phyloP scores from a whole-genome alignment of 1,284 basidiomycete genomes.

The Ustilago cynodontis region DNA sequence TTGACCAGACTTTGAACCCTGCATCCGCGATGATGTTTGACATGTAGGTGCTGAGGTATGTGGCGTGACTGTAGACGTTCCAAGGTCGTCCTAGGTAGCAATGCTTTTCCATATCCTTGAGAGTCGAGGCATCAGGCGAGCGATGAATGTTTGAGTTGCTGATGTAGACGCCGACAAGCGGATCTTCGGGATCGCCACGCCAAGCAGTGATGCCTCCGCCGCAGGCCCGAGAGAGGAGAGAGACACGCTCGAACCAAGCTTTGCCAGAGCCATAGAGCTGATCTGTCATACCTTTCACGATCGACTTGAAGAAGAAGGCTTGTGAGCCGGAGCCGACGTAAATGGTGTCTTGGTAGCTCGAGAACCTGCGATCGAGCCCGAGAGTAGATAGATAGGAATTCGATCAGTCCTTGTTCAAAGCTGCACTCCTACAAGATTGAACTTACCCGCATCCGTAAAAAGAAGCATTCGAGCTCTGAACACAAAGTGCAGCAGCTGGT shows the following conservation, averaged over 20 bases:
- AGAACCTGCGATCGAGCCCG: conserved; percentile 2
- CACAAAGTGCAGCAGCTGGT: conserved; percentile 38
- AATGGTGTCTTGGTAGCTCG: conserved; percentile 43
- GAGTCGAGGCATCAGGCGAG: conserved; percentile 18
- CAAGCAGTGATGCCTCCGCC: conserved; percentile 45
- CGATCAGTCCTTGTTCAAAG: background rate
- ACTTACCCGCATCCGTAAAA: conserved; percentile 35
- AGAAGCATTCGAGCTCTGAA: conserved; percentile 22
- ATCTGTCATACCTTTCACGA: conserved; percentile 44
- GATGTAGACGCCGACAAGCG: conserved; percentile 29
- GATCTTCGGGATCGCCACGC: conserved; percentile 33
- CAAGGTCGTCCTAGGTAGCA: conserved; percentile 38
- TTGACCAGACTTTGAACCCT: conserved; percentile 34
- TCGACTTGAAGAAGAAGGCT: conserved; percentile 30
- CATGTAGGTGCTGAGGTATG: conserved; percentile 38
- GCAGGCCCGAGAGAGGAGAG: conserved; percentile 30
- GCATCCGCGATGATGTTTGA: conserved; percentile 19
- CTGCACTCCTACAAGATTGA: background rate
- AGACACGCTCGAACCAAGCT: conserved; percentile 43
- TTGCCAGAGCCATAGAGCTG: conserved; percentile 38
- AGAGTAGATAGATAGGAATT: background rate
- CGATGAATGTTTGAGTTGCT: conserved; percentile 30
- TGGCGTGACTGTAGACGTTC: conserved; percentile 24
- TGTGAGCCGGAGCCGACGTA: conserved; percentile 13
- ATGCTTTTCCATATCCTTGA: conserved; percentile 3